These are phyloP conservation scores for Sicyos baderoa DNA, from an alignment of 306 rosid species.

Conservation along the genomic window DNA sequence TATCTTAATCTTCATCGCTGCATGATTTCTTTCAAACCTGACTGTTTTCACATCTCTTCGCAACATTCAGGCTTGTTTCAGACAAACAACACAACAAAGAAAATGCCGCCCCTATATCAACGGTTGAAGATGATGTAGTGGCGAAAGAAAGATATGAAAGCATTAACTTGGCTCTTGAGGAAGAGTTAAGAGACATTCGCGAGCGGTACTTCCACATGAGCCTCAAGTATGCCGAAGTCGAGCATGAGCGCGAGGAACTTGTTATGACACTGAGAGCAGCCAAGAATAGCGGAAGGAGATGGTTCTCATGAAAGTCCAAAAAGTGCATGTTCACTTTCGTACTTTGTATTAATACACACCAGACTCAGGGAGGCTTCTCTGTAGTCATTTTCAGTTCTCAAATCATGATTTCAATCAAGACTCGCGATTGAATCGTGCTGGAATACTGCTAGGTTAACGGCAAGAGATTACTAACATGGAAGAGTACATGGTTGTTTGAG, in stretches of 20 bases:
- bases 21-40: not conserved
- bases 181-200: conserved; percentile 66
- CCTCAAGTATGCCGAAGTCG: conserved; percentile 89
- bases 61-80: conserved; percentile 37
- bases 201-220: conserved; percentile 85
- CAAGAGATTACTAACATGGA: conserved; percentile 15
- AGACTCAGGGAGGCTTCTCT: conserved; percentile 27
- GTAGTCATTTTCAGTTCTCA: conserved; percentile 24
- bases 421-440: conserved; percentile 9
- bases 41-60: not conserved
- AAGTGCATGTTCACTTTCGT: not conserved
- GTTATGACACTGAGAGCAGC: conserved; percentile 70
- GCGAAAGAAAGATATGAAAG: conserved; percentile 48
- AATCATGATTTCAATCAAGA: conserved; percentile 8
- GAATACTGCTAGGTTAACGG: conserved; percentile 1
- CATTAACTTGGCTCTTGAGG: conserved; percentile 63
- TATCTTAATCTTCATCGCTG: conserved; percentile 11
- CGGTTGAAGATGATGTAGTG: conserved; percentile 39
- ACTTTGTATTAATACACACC: conserved; percentile 23
- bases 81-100: conserved; percentile 34
- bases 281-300: conserved; percentile 44
- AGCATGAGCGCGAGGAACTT: conserved; percentile 83
- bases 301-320: conserved; percentile 41
- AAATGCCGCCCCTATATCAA: conserved; percentile 31
- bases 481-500: conserved; percentile 1